Evolutionary conservation across 2,329 filamentous ascomycete genomes (phyloP), one percentile per base, ranked within the genome.

Genomic region (Chrysosporium keratinophilum): DNA sequence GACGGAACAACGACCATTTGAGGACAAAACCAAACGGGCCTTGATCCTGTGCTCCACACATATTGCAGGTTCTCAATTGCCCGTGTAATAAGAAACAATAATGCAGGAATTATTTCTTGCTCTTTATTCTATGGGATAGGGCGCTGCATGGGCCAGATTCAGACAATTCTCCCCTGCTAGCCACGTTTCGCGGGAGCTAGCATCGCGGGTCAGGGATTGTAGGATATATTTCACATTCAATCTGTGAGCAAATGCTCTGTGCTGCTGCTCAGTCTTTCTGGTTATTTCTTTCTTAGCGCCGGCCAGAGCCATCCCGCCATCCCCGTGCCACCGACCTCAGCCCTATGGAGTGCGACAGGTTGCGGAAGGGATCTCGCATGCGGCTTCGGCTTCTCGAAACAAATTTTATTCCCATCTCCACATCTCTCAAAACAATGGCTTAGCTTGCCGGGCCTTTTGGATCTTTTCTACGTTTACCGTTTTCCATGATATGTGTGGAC

Each of bases 361-460:
- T 17, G 37, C 51, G 51, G 51, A 48, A 54, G 51, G 51, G 44
- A 41, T 41, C 51, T 41, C 23, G 44, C 51, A 54, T 41, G 12
- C 37, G 28, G 35, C 45, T 47, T 49, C 51, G 51, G 51, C 51
- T 54, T 54, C 45, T 48, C 51, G 44, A 54, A 54, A 54, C 51
- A 49, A 17, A 28, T 1, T 2, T 43, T 17, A 33, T 42, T 34
- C 34, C n/a, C 20, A 34, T 35, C 34, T 28, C 34, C 42, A 17
- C 20, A 9, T 19, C 9, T 23, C 34, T 6, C 17, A 12, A 37
- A 17, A 11, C 17, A 12, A 19, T 5, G 7, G 35, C 35, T 37
- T 12, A 4, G 11, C n/a, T n/a, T 37, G 35, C 35, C n/a, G 35
- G 35, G 3, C n/a, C 35, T 37, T 12, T 37, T 37, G 35, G 10